Conservation (phyloP, 257 asterid genomes). For the Scutellaria galericulata region DNA sequence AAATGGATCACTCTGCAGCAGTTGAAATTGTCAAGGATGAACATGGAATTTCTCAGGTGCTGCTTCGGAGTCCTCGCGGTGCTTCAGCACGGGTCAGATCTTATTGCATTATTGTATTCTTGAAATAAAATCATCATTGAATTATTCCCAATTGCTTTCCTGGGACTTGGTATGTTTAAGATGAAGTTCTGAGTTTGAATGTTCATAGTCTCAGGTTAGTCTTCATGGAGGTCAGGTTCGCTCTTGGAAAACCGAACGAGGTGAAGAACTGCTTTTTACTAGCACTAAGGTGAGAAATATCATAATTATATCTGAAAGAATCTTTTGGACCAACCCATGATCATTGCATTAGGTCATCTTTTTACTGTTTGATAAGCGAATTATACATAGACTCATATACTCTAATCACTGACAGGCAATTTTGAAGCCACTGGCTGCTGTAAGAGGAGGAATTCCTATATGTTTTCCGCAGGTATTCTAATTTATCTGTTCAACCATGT, state of each 20-base stretch:
- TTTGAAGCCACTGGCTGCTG: slow-evolving; percentile 80
- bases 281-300: slow-evolving; percentile 67
- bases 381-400: neutral
- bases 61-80: slow-evolving; percentile 73
- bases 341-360: neutral
- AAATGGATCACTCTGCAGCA: slow-evolving; percentile 60
- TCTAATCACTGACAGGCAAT: slow-evolving; percentile 57
- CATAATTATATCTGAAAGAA: neutral
- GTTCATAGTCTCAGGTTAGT: slow-evolving; percentile 57
- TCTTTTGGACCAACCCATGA: neutral
- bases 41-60: slow-evolving; percentile 59
- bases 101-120: slow-evolving; percentile 17
- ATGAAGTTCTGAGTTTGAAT: slow-evolving; percentile 1
- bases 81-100: slow-evolving; percentile 73
- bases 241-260: slow-evolving; percentile 78
- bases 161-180: neutral
- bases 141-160: neutral
- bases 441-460: slow-evolving; percentile 89
- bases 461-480: slow-evolving; percentile 84
- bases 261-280: slow-evolving; percentile 73
- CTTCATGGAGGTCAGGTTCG: slow-evolving; percentile 96
- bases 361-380: slow-evolving; percentile 12
- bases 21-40: slow-evolving; percentile 66
- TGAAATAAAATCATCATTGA: neutral
- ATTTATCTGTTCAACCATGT: neutral